These are phyloP conservation scores for Rhodotorula glutinis DNA, from an alignment of 1,284 basidiomycete species.

Conservation along the genomic window DNA sequence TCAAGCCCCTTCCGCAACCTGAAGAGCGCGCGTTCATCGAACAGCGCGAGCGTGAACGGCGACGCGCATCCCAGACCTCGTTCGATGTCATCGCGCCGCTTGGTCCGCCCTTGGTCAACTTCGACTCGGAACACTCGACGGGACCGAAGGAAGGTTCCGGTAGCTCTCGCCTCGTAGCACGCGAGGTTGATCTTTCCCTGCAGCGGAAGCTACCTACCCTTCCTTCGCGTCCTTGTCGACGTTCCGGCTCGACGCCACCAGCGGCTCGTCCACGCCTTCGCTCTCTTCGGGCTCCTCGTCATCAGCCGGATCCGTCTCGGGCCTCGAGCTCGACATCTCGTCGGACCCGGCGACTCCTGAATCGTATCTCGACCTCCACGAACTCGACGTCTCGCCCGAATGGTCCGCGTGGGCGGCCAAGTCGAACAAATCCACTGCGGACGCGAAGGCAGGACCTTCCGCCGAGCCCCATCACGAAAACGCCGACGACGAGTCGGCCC, in stretches of 20 bases:
- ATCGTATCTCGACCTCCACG: slow-evolving; percentile 22
- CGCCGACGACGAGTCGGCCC: slow-evolving; percentile 11
- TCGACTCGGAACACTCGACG: not conserved
- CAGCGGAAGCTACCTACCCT: slow-evolving; percentile 26
- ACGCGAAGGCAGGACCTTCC: slow-evolving; percentile 1
- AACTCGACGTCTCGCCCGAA: slow-evolving; percentile 11
- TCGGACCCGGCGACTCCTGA: slow-evolving; percentile 14
- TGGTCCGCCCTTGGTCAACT: not conserved
- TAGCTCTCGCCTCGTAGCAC: slow-evolving; percentile 38
- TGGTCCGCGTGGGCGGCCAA: slow-evolving; percentile 28
- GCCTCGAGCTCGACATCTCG: slow-evolving; percentile 11
- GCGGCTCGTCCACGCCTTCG: not conserved
- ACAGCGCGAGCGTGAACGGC: slow-evolving; percentile 8
- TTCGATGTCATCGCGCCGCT: not conserved
- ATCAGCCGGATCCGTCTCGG: not conserved
- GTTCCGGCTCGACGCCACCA: not conserved
- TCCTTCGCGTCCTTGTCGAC: slow-evolving; percentile 1
- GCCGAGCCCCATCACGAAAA: not conserved
- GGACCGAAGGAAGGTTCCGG: slow-evolving; percentile 2
- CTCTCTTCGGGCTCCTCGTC: slow-evolving; percentile 2
- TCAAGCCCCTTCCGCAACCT: slow-evolving; percentile 26
- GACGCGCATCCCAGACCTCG: not conserved
- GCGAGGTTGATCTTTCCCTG: slow-evolving; percentile 33
- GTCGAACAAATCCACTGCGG: not conserved
- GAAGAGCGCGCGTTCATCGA: slow-evolving; percentile 26